phyloP scores from a whole-genome alignment of 2,329 filamentous ascomycete species.

The Botrytis sinoallii region DNA sequence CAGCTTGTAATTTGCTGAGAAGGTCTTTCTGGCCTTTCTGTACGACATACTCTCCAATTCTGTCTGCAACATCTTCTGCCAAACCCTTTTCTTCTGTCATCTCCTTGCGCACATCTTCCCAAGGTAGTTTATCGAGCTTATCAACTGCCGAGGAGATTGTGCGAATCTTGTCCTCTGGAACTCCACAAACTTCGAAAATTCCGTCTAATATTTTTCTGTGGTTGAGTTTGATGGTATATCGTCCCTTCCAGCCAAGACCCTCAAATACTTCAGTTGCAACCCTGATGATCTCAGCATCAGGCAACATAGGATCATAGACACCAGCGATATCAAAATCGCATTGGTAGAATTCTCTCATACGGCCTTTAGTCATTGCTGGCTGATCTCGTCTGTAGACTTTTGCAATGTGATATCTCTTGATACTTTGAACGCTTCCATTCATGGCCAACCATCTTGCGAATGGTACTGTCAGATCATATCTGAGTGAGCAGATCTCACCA shows the following conservation, averaged over 20 bases:
- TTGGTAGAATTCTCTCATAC: constrained; percentile 96
- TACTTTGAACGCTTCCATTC: constrained; percentile 73
- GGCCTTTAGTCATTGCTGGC: constrained; percentile 82
- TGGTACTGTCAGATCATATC: constrained; percentile 85
- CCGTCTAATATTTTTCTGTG: constrained; percentile 93
- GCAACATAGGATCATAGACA: constrained; percentile 82
- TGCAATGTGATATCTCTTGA: constrained; percentile 93
- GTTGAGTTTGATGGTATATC: constrained; percentile 81
- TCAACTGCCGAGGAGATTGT: constrained; percentile 91
- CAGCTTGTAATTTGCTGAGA: constrained; percentile 64
- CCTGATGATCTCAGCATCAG: constrained; percentile 83
- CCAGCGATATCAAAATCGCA: constrained; percentile 97
- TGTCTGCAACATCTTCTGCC: constrained; percentile 72
- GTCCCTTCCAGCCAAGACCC: constrained; percentile 66
- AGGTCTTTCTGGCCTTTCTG: constrained; percentile 73
- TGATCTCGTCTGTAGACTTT: constrained; percentile 85
- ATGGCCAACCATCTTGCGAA: constrained; percentile 92
- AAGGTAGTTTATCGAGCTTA: constrained; percentile 91
- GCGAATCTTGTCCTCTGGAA: constrained; percentile 81
- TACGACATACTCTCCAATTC: constrained; percentile 81
- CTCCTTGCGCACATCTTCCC: constrained; percentile 85
- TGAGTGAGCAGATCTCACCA: constrained; percentile 77
- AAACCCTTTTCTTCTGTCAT: constrained; percentile 93
- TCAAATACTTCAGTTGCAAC: constrained; percentile 86
- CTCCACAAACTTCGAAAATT: constrained; percentile 86